A percentile compares a stretch with the other conserved stretches of the same genome.
Conservation (phyloP, 1,284 basidiomycete species). For the Hemileia vastatrix region DNA sequence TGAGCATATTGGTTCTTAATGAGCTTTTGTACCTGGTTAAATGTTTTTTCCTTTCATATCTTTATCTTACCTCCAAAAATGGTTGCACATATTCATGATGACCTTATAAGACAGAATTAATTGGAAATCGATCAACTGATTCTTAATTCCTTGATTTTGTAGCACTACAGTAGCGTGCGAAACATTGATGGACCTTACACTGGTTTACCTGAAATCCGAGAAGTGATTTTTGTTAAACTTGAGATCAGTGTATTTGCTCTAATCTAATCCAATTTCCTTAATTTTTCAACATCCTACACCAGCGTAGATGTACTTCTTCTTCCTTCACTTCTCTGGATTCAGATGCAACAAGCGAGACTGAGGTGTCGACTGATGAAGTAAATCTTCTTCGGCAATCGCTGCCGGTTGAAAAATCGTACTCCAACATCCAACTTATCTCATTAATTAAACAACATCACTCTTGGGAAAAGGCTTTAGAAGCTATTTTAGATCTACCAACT, state of each 20-base stretch:
- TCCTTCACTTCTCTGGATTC: not conserved
- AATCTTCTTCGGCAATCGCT: not conserved
- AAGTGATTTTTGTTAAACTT: constrained; percentile 42
- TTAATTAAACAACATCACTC: not conserved
- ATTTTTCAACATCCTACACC: not conserved
- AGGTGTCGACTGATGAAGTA: not conserved
- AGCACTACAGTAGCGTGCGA: constrained; percentile 85
- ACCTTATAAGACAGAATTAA: constrained; percentile 39
- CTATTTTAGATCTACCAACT: not conserved
- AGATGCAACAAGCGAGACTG: not conserved
- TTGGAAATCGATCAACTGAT: constrained; percentile 44
- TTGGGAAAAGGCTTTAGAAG: not conserved
- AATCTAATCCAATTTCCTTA: not conserved
- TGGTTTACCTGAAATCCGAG: constrained; percentile 61
- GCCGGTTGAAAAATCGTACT: not conserved
- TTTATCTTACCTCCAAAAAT: constrained; percentile 69
- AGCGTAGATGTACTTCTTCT: not conserved
- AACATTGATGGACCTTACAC: constrained; percentile 73
- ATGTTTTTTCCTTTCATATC: constrained; percentile 1
- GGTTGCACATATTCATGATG: constrained; percentile 48
- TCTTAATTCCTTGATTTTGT: constrained; percentile 75
- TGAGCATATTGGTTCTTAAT: constrained; percentile 6
- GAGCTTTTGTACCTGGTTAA: not conserved
- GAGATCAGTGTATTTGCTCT: not conserved
- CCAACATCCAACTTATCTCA: not conserved